Percentiles rank a stretch among this genome's conserved stretches.
Conservation (phyloP, 2,329 filamentous ascomycete species). For the Myriosclerotinia duriaeana region DNA sequence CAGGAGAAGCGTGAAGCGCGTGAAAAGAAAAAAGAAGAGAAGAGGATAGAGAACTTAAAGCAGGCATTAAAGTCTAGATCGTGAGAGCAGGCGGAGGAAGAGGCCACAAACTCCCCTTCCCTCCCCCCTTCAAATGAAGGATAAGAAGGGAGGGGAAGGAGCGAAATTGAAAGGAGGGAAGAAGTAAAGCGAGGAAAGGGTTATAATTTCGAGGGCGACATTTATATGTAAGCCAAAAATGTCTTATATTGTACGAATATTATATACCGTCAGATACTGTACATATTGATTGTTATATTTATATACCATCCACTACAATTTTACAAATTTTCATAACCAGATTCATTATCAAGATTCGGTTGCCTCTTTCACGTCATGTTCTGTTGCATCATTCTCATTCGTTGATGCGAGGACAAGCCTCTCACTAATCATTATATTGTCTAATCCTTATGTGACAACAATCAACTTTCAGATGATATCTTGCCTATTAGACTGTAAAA, state of each 20-base stretch:
- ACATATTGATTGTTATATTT: not conserved
- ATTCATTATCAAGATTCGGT: not conserved
- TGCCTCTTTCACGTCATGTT: not conserved
- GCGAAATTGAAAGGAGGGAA: not conserved
- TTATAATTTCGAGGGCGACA: not conserved
- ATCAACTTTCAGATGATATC: too few species aligned
- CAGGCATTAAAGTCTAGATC: too few species aligned
- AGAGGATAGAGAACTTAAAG: not conserved
- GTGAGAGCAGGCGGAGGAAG: too few species aligned
- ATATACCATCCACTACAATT: not conserved
- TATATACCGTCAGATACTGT: not conserved
- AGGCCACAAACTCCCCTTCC: too few species aligned
- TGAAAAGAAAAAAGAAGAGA: not conserved
- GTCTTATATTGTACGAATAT: not conserved
- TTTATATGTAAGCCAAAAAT: not conserved
- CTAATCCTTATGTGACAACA: too few species aligned
- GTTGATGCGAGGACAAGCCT: too few species aligned
- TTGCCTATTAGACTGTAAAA: too few species aligned
- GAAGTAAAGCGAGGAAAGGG: not conserved
- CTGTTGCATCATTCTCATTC: not conserved
- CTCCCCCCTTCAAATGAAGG: too few species aligned
- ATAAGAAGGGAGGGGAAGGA: not conserved
- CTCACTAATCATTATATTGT: too few species aligned
- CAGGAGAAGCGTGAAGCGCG: not conserved
- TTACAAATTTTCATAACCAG: not conserved